Evolutionary conservation across 352 stramenopile genomes (phyloP), one percentile per base, ranked within the genome.

Genomic region (Globisporangium apiculatum): DNA sequence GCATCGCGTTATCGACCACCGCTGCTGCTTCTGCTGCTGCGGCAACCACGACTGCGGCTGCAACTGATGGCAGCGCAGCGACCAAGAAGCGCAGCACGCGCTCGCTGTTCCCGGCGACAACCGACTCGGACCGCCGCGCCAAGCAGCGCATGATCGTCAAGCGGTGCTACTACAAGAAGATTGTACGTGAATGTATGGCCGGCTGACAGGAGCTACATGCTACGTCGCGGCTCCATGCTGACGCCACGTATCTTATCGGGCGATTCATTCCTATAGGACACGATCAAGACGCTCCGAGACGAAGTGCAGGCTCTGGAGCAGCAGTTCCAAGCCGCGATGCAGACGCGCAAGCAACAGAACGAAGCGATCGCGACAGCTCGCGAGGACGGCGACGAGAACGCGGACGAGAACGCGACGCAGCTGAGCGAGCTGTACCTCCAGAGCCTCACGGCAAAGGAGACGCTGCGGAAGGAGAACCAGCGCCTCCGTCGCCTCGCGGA

Each of bases 91-190:
- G 71, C 36, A 74, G 69, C 57, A 76, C 68, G 18, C 74, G 72
- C 4, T 63, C 63, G 40, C 58, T 70, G 2, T 53, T 67, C 12
- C 47, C 66, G 24, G 71, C 71, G 1, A 75, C 85, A 38, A 70
- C 74, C 5, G 73, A 84, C 24, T 31, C 24, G 24, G 24, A 31
- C 14, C 72, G 72, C 7, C 78, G 78, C 46, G 72, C 72, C 15
- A 85, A 85, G 63, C 75, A 88, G 64, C 78, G 78, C 10, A 75
- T 85, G 53, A 83, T 86, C 61, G 78, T 87, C 65, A 83, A 84
- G 67, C 71, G 73, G 41, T 86, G 75, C 69, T 87, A 87, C 73
- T 88, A 88, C 74, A 86, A 86, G 65, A 88, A 88, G 65, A 86
- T 86, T 53, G 79, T 88, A 68, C 62, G 78, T 83, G 24, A 3